phyloP scores from a whole-genome alignment of 352 stramenopile genomes.

The Globisporangium apiculatum region DNA sequence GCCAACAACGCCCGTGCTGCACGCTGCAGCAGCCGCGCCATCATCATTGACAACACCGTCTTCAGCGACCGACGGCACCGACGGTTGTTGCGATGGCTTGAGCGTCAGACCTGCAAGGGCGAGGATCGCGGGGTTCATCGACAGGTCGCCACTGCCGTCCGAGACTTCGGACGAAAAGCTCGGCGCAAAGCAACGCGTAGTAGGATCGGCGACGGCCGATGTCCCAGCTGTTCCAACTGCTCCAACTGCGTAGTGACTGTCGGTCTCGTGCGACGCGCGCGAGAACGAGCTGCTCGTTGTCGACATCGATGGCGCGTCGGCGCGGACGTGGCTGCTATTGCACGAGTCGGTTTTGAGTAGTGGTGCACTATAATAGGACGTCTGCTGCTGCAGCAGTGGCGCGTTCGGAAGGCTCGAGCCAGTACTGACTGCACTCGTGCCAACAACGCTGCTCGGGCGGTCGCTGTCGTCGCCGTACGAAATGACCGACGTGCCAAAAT shows the following conservation, averaged over 20 bases:
- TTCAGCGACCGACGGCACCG: constrained; percentile 6
- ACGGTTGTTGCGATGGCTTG: constrained; percentile 10
- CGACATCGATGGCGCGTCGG: constrained; percentile 37
- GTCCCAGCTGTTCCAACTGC: too few relatives aligned
- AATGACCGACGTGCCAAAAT: neutral
- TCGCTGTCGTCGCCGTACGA: constrained; percentile 15
- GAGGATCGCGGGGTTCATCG: constrained; percentile 43
- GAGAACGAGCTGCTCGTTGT: constrained; percentile 53
- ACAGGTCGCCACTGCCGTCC: constrained; percentile 34
- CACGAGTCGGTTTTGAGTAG: constrained; percentile 4
- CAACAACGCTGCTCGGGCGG: constrained; percentile 10
- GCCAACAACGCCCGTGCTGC: neutral
- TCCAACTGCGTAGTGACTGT: neutral
- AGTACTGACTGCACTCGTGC: constrained; percentile 14
- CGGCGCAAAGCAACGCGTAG: constrained; percentile 1
- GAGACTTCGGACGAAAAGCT: constrained; percentile 40
- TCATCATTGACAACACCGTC: constrained; percentile 11
- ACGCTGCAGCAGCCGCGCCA: neutral
- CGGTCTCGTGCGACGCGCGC: constrained; percentile 22
- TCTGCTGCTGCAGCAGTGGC: constrained; percentile 11
- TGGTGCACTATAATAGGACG: constrained; percentile 13
- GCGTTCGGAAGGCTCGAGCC: constrained; percentile 6
- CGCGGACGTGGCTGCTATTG: too few relatives aligned
- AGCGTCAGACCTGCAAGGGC: constrained; percentile 38
- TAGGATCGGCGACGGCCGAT: neutral